These are phyloP conservation scores for Kwoniella botswanensis DNA, from an alignment of 768 basidiomycete species.

Conservation along the genomic window DNA sequence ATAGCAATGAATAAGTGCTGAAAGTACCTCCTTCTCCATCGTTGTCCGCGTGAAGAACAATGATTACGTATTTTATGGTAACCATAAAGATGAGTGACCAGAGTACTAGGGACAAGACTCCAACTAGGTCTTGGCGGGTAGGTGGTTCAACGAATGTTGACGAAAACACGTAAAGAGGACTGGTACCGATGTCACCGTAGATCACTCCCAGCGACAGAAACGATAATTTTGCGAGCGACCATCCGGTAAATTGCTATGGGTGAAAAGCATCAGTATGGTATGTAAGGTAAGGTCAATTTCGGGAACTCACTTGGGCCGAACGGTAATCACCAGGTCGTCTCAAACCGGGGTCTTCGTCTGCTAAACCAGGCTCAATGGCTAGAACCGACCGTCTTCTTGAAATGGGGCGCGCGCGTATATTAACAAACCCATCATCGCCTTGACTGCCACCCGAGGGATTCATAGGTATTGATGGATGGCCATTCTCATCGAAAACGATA, in stretches of 20 bases:
- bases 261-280: not conserved
- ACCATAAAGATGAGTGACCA: constrained; percentile 10
- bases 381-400: not conserved
- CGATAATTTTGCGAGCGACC: not conserved
- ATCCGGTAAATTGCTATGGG: not conserved
- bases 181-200: constrained; percentile 8
- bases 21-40: constrained; percentile 13
- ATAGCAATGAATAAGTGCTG: constrained; percentile 3
- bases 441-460: too few relatives aligned
- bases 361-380: not conserved
- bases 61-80: not conserved
- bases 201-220: constrained; percentile 7
- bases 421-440: not conserved
- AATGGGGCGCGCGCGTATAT: not conserved
- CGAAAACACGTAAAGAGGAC: constrained; percentile 7
- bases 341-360: constrained; percentile 1
- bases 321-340: not conserved
- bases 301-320: not conserved
- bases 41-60: constrained; percentile 1
- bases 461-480: too few relatives aligned
- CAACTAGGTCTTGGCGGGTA: not conserved
- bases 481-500: too few relatives aligned
- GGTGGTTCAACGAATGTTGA: constrained; percentile 5
- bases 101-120: not conserved
- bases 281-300: too few relatives aligned